phyloP scores from a whole-genome alignment of 2,329 filamentous ascomycete species.

The Exophiala alcalophila region DNA sequence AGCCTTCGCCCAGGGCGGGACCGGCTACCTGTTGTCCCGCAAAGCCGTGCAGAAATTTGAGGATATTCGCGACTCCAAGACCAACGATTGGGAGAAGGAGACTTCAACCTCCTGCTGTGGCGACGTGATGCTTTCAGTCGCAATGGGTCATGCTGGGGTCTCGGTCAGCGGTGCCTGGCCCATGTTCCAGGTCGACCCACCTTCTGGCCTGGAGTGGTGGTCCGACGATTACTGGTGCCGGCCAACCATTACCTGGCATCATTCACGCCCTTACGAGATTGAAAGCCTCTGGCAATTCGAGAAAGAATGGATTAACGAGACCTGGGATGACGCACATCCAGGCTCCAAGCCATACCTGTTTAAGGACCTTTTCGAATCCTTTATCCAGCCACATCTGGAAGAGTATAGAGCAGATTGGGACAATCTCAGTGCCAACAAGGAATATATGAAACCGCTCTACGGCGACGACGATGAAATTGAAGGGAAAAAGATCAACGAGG shows the following conservation, averaged over 20 bases:
- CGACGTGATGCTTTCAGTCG: slow-evolving; percentile 26
- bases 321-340: slow-evolving; percentile 16
- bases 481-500: slow-evolving; percentile 22
- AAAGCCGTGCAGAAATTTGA: slow-evolving; percentile 22
- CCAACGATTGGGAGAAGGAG: slow-evolving; percentile 25
- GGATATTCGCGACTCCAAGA: slow-evolving; percentile 17
- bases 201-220: slow-evolving; percentile 20
- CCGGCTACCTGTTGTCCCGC: slow-evolving; percentile 22
- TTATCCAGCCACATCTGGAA: slow-evolving; percentile 16
- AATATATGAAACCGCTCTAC: slow-evolving; percentile 20
- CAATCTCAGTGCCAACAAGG: slow-evolving; percentile 24
- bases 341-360: slow-evolving; percentile 21
- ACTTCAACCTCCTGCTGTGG: slow-evolving; percentile 27
- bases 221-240: slow-evolving; percentile 17
- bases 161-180: slow-evolving; percentile 24
- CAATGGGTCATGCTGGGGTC: slow-evolving; percentile 22
- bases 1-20: slow-evolving; percentile 23
- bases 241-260: slow-evolving; percentile 27
- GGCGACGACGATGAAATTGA: slow-evolving; percentile 13
- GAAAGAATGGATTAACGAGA: slow-evolving; percentile 25
- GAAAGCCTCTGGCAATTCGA: slow-evolving; percentile 27
- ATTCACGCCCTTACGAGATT: slow-evolving; percentile 21
- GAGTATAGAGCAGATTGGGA: slow-evolving; percentile 24
- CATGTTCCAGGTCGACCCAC: slow-evolving; percentile 27
- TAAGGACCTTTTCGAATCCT: slow-evolving; percentile 23